Conservation (phyloP, 805 yeast genomes). For the Wickerhamiella azyma region DNA sequence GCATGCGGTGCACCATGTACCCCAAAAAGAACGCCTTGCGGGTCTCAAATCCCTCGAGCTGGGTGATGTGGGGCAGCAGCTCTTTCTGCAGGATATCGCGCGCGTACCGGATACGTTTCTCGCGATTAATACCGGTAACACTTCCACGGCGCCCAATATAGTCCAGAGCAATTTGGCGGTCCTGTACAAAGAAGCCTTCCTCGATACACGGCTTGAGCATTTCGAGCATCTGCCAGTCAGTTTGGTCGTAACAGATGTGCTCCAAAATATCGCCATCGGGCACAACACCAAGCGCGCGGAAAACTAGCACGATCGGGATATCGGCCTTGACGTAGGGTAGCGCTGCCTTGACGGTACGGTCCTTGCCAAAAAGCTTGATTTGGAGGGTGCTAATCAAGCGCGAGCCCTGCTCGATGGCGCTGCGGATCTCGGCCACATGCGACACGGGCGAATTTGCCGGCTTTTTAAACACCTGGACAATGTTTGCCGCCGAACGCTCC, state of each 20-base stretch:
- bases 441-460: conserved; percentile 95
- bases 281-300: conserved; percentile 94
- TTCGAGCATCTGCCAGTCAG: conserved; percentile 99
- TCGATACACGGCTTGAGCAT: conserved; percentile 98
- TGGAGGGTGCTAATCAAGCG: conserved; percentile 88
- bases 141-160: conserved; percentile 98
- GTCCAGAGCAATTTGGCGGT: conserved; percentile 94
- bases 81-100: conserved; percentile 93
- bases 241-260: conserved; percentile 94
- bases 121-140: conserved; percentile 89
- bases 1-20: conserved; percentile 90
- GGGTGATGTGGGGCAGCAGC: conserved; percentile 92
- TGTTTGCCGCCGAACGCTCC: conserved; percentile 96
- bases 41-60: conserved; percentile 91
- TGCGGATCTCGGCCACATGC: conserved; percentile 90
- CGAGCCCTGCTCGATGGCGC: conserved; percentile 95
- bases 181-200: conserved; percentile 97
- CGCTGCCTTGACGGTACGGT: conserved; percentile 80
- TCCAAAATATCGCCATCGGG: conserved; percentile 98
- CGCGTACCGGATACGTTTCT: conserved; percentile 96
- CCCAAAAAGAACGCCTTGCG: conserved; percentile 96
- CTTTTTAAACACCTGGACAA: conserved; percentile 95
- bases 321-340: conserved; percentile 94
- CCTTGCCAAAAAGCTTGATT: conserved; percentile 76
- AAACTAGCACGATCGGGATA: conserved; percentile 91